Evolutionary conservation across 2,329 filamentous ascomycete species (phyloP).

Genomic region (Trichoderma afroharzianum): DNA sequence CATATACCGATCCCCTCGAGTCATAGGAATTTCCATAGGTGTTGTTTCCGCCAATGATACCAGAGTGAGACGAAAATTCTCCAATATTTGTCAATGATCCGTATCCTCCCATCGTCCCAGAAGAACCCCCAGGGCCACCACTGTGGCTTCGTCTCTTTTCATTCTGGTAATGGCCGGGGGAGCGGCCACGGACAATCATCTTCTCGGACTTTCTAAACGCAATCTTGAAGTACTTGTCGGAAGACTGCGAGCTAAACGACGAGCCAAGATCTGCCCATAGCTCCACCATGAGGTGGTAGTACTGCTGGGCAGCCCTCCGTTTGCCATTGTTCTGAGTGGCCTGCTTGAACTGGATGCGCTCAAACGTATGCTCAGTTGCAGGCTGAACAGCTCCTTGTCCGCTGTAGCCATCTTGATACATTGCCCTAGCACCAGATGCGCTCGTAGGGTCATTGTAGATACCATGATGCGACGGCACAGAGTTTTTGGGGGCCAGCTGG

Average conservation of each 20-base stretch:
- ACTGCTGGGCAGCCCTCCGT: slow-evolving; percentile 83
- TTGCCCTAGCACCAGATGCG: slow-evolving; percentile 25
- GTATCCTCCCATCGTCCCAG: slow-evolving; percentile 55
- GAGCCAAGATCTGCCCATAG: slow-evolving; percentile 66
- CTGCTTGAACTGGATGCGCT: slow-evolving; percentile 91
- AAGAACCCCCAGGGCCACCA: slow-evolving; percentile 64
- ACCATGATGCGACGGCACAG: slow-evolving; percentile 48
- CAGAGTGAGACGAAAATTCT: slow-evolving; percentile 26
- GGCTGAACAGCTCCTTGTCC: slow-evolving; percentile 30
- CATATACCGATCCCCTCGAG: slow-evolving; percentile 8
- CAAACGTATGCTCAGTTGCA: slow-evolving; percentile 64
- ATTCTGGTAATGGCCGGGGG: slow-evolving; percentile 75
- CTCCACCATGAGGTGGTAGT: slow-evolving; percentile 86
- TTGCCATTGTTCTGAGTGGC: slow-evolving; percentile 94
- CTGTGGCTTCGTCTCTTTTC: slow-evolving; percentile 65
- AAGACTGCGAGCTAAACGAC: slow-evolving; percentile 27
- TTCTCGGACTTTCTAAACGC: slow-evolving; percentile 70
- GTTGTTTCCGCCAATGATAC: slow-evolving; percentile 7
- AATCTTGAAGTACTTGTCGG: slow-evolving; percentile 63
- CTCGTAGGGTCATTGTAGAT: slow-evolving; percentile 41
- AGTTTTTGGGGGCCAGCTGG: slow-evolving; percentile 63
- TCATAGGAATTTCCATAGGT: slow-evolving; percentile 8
- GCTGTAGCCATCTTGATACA: slow-evolving; percentile 44
- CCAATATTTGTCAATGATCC: slow-evolving; percentile 22
- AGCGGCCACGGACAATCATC: slow-evolving; percentile 83